phyloP scores from a whole-genome alignment of 345 rosid species.

The Iberis pinnata region DNA sequence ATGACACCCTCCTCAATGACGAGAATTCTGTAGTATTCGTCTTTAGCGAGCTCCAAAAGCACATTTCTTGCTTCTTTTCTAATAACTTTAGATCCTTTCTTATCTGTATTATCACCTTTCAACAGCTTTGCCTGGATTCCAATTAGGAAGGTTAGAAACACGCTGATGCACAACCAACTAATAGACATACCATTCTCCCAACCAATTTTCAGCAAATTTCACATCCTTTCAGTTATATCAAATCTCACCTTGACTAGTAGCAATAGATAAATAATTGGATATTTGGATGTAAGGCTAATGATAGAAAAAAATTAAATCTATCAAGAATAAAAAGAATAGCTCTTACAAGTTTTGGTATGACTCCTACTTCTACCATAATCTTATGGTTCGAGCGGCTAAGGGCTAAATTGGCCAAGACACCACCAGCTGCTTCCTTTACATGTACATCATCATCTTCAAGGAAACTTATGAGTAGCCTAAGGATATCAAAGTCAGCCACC shows the following conservation, averaged over 20 bases:
- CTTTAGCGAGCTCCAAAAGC: conserved; percentile 72
- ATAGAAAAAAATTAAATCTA: no score
- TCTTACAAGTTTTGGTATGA: conserved; percentile 74
- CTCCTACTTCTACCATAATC: conserved; percentile 69
- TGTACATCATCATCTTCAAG: conserved; percentile 57
- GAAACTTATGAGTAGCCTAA: conserved; percentile 52
- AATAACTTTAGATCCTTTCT: conserved; percentile 43
- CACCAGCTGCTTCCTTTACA: conserved; percentile 82
- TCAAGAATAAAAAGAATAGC: background rate
- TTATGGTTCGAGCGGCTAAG: conserved; percentile 50
- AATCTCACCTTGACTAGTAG: no score
- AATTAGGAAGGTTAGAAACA: conserved; percentile 2
- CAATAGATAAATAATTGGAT: background rate
- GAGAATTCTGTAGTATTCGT: conserved; percentile 65
- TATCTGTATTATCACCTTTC: conserved; percentile 37
- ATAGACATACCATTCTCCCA: background rate
- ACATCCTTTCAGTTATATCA: background rate
- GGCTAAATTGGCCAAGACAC: conserved; percentile 69
- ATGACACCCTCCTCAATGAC: conserved; percentile 77
- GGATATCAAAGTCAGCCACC: conserved; percentile 48
- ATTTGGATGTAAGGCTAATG: no score
- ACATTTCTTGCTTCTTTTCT: conserved; percentile 68
- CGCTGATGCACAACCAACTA: background rate
- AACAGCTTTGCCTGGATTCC: conserved; percentile 49
- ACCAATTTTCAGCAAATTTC: background rate